Evolutionary conservation across 441 rosid species (phyloP).

Genomic region (Brassica balearica): DNA sequence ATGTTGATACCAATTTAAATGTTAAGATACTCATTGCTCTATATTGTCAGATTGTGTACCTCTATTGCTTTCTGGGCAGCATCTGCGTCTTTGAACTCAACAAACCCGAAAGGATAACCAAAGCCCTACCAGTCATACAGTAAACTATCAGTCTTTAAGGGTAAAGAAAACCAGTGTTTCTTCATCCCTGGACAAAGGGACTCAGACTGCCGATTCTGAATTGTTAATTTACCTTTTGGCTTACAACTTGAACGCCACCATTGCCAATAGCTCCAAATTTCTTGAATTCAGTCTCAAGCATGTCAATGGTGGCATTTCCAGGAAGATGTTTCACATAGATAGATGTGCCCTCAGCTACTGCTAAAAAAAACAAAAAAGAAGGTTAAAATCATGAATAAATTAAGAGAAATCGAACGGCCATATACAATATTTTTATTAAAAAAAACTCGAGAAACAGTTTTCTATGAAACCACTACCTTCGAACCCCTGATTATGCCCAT

Average conservation of each 20-base stretch:
- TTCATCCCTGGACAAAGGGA: background rate
- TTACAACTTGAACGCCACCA: conserved; percentile 83
- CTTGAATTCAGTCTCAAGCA: conserved; percentile 79
- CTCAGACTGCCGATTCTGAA: background rate
- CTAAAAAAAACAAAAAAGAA: conserved; percentile 3
- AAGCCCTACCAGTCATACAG: conserved; percentile 57
- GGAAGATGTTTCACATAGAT: conserved; percentile 84
- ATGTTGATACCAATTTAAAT: background rate
- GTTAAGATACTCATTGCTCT: background rate
- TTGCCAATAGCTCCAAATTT: conserved; percentile 75
- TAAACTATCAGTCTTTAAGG: conserved; percentile 5
- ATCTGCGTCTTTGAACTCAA: conserved; percentile 78
- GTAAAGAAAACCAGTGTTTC: background rate
- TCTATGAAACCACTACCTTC: conserved; percentile 52
- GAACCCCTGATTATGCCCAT: conserved; percentile 59
- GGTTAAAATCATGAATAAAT: background rate
- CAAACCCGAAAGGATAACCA: conserved; percentile 74
- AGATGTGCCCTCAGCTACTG: conserved; percentile 74
- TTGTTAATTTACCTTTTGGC: conserved; percentile 56
- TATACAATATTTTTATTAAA: background rate
- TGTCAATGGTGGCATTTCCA: conserved; percentile 55
- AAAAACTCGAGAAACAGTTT: conserved; percentile 11
- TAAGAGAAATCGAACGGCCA: background rate
- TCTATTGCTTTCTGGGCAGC: conserved; percentile 86
- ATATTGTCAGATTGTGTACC: conserved; percentile 48